These are phyloP conservation scores for Solanum clarkiae DNA, from an alignment of 257 asterid genomes.

Conservation along the genomic window DNA sequence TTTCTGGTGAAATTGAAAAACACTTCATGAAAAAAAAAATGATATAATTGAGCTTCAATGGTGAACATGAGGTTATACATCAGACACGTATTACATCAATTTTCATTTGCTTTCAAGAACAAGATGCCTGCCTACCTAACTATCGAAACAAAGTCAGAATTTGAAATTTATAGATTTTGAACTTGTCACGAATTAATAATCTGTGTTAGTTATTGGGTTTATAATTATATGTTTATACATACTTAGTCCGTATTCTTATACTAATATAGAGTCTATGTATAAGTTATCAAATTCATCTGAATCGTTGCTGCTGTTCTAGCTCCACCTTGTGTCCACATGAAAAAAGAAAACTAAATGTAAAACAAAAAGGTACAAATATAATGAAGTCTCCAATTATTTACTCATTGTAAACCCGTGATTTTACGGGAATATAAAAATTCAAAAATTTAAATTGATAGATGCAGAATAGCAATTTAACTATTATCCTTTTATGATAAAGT, in stretches of 20 bases:
- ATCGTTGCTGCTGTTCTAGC: too few species aligned
- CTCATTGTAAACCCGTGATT: background rate
- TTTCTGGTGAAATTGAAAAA: background rate
- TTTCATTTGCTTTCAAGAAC: background rate
- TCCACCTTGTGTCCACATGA: background rate
- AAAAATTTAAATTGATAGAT: background rate
- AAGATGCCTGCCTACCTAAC: background rate
- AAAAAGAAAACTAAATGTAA: background rate
- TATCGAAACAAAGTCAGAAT: background rate
- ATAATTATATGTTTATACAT: background rate
- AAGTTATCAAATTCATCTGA: background rate
- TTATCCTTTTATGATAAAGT: background rate
- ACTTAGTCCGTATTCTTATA: background rate
- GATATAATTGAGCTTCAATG: background rate
- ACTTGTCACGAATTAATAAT: rapidly evolving
- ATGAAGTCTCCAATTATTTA: background rate
- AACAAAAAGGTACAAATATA: background rate
- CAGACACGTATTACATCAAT: background rate
- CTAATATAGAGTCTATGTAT: background rate
- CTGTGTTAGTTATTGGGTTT: background rate
- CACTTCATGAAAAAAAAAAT: background rate
- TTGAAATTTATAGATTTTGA: background rate
- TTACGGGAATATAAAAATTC: background rate
- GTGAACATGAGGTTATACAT: background rate
- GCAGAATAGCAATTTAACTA: background rate